Conservation (phyloP, 768 basidiomycete species). For the Naganishia vishniacii region DNA sequence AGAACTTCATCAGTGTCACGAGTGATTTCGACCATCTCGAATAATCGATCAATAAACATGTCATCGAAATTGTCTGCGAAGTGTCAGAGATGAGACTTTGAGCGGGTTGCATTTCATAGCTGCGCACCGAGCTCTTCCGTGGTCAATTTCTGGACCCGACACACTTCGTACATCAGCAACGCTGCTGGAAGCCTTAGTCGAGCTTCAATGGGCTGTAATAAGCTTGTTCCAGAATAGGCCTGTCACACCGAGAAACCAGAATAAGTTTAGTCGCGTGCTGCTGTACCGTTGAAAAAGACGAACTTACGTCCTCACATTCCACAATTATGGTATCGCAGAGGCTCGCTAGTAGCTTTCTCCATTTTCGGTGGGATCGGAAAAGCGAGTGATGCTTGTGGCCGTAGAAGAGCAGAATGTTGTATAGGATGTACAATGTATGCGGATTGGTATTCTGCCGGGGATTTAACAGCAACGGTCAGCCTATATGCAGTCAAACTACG, state of each 20-base stretch:
- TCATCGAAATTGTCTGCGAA: constrained; percentile 70
- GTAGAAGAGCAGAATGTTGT: constrained; percentile 67
- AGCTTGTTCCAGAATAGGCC: constrained; percentile 11
- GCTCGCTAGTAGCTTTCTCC: constrained; percentile 73
- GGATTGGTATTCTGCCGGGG: constrained; percentile 82
- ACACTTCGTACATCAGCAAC: constrained; percentile 81
- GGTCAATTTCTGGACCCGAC: constrained; percentile 77
- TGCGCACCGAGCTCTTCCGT: constrained; percentile 70
- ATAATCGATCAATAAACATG: constrained; percentile 76
- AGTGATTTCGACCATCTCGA: constrained; percentile 90
- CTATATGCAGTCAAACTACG: not conserved
- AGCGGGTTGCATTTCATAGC: not conserved
- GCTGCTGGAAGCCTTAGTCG: constrained; percentile 69
- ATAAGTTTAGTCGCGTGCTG: too few species aligned
- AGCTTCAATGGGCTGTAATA: constrained; percentile 60
- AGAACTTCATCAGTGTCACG: constrained; percentile 82
- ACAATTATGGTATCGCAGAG: constrained; percentile 60
- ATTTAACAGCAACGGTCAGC: too few species aligned
- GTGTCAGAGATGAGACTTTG: not conserved
- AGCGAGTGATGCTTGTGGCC: constrained; percentile 66
- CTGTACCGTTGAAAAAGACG: not conserved
- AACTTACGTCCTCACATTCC: constrained; percentile 61
- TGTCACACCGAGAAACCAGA: not conserved
- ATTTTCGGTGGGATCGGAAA: constrained; percentile 73
- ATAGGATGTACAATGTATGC: constrained; percentile 71